These are phyloP conservation scores for Aegilops sharonensis DNA, from an alignment of 176 grass and related monocot species.

Conservation along the genomic window DNA sequence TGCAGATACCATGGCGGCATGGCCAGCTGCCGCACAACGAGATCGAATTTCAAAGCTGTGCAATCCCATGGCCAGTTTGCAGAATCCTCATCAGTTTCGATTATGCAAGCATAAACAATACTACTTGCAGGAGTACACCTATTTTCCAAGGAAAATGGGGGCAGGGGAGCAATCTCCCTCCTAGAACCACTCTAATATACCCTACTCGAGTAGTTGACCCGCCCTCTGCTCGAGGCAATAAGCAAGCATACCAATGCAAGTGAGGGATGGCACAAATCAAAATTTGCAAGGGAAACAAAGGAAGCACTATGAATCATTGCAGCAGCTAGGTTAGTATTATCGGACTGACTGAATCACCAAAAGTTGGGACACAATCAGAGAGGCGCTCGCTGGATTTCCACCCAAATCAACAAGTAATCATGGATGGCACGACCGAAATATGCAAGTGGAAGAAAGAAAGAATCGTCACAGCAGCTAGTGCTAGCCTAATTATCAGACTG, in stretches of 20 bases:
- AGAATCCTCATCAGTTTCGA: neutral
- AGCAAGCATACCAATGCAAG: neutral
- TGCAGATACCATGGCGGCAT: too few species aligned
- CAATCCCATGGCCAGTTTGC: neutral
- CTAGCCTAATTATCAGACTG: too few species aligned
- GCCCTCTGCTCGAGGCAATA: neutral
- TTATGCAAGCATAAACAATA: neutral
- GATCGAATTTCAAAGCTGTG: neutral
- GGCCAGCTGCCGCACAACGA: too few species aligned
- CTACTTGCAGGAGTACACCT: too few species aligned
- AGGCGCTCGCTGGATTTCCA: neutral
- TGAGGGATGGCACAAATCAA: neutral
- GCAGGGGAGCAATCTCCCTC: neutral
- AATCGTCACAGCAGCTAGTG: too few species aligned
- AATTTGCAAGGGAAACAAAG: neutral
- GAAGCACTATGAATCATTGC: neutral
- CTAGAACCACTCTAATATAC: neutral
- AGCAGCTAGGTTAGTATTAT: neutral
- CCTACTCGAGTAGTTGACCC: constrained; percentile 22
- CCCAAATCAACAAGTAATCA: neutral
- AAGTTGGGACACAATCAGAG: neutral
- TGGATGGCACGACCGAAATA: too few species aligned
- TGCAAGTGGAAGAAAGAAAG: too few species aligned
- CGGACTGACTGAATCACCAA: neutral
- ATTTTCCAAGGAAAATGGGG: neutral